Percentiles rank a stretch among this genome's conserved stretches.
phyloP scores from a whole-genome alignment of 805 yeast species.

The Saturnispora mendoncae region DNA sequence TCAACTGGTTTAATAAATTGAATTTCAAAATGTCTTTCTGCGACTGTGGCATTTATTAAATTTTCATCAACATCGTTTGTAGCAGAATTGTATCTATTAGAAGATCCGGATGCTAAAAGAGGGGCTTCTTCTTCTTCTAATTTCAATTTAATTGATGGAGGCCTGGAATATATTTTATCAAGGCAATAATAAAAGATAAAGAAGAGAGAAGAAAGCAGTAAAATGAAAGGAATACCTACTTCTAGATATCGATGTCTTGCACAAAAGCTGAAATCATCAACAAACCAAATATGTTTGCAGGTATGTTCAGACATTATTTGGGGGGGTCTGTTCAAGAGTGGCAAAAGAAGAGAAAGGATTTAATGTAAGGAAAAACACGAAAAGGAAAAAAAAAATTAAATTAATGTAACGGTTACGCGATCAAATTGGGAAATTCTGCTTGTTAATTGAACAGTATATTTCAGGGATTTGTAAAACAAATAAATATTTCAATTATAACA shows the following conservation, averaged over 20 bases:
- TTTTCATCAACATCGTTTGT: background rate
- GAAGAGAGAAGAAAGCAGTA: slow-evolving; percentile 27
- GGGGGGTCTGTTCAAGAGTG: background rate
- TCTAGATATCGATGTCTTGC: slow-evolving; percentile 33
- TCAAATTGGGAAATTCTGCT: too few relatives aligned
- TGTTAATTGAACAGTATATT: too few relatives aligned
- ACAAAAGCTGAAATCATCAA: slow-evolving; percentile 43
- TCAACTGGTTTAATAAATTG: slow-evolving; percentile 43
- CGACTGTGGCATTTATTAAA: slow-evolving; percentile 15
- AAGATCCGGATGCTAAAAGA: background rate
- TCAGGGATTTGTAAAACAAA: too few relatives aligned
- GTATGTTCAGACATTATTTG: slow-evolving; percentile 3
- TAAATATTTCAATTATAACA: too few relatives aligned
- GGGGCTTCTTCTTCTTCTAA: slow-evolving; percentile 1
- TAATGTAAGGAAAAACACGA: too few relatives aligned
- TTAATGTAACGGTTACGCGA: too few relatives aligned
- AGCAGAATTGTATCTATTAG: background rate
- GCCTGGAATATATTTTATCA: background rate
- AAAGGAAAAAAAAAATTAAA: too few relatives aligned
- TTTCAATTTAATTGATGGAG: background rate
- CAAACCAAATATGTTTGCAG: slow-evolving; percentile 20
- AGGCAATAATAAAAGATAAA: slow-evolving; percentile 10
- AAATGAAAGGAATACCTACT: slow-evolving; percentile 21
- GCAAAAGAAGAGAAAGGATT: too few relatives aligned
- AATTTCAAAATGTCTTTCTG: slow-evolving; percentile 57